Percentiles rank a stretch among this genome's conserved stretches.
These are phyloP conservation scores for Fusarium sp. DNA, from an alignment of 2,329 filamentous ascomycete species.

Conservation along the genomic window DNA sequence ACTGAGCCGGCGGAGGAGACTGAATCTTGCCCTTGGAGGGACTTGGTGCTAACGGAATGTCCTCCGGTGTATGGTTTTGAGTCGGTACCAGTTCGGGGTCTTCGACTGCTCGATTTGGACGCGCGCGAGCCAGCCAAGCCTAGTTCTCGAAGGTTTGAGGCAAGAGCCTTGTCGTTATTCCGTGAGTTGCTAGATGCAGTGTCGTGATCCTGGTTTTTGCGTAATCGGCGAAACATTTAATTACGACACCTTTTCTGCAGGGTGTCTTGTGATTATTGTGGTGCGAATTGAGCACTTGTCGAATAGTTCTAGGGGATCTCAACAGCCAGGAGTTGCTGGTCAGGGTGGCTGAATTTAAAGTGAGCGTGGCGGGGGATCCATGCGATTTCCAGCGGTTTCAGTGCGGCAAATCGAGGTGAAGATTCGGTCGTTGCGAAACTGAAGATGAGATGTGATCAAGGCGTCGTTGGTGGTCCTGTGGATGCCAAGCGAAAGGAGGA, in stretches of 20 bases:
- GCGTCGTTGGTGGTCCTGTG: slow-evolving; percentile 10
- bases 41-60: slow-evolving; percentile 47
- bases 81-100: slow-evolving; percentile 47
- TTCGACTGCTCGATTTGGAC: slow-evolving; percentile 40
- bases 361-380: slow-evolving; percentile 33
- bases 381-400: slow-evolving; percentile 27
- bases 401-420: slow-evolving; percentile 13
- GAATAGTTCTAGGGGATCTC: not conserved
- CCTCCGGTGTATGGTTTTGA: slow-evolving; percentile 47
- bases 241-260: slow-evolving; percentile 37
- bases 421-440: slow-evolving; percentile 17
- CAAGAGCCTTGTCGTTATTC: slow-evolving; percentile 42
- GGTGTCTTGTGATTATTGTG: slow-evolving; percentile 19
- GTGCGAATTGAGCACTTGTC: slow-evolving; percentile 10
- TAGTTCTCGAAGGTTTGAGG: slow-evolving; percentile 48
- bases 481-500: slow-evolving; percentile 21
- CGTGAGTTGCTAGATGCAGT: slow-evolving; percentile 34
- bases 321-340: slow-evolving; percentile 19
- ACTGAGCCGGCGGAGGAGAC: slow-evolving; percentile 52
- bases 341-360: slow-evolving; percentile 35
- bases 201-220: slow-evolving; percentile 50
- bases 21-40: slow-evolving; percentile 49
- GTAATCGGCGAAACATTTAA: slow-evolving; percentile 57
- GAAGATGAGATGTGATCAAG: slow-evolving; percentile 24
- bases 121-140: slow-evolving; percentile 48